These are phyloP conservation scores for Suillus lakei DNA, from an alignment of 768 basidiomycete species.

Conservation along the genomic window DNA sequence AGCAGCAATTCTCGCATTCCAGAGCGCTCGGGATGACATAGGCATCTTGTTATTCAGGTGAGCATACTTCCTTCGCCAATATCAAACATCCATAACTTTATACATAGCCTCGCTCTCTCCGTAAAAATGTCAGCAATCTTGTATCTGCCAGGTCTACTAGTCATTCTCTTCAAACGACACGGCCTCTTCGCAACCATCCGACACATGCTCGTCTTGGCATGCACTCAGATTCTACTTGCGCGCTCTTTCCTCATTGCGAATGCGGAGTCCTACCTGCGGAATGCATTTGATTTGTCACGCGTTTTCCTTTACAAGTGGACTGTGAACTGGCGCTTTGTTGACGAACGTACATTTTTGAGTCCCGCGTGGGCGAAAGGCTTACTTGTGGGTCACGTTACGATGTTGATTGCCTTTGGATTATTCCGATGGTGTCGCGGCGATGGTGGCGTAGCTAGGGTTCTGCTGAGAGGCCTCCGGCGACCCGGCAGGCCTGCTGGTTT, in stretches of 20 bases:
- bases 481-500: constrained; percentile 56
- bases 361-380: constrained; percentile 62
- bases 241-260: constrained; percentile 70
- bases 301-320: constrained; percentile 96
- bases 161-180: constrained; percentile 76
- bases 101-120: constrained; percentile 63
- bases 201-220: constrained; percentile 45
- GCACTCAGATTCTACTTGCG: constrained; percentile 64
- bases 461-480: constrained; percentile 55
- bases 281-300: constrained; percentile 87
- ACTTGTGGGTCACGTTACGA: constrained; percentile 65
- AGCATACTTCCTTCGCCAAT: constrained; percentile 24
- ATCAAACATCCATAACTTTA: background rate
- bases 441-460: constrained; percentile 64
- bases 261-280: constrained; percentile 65
- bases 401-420: constrained; percentile 68
- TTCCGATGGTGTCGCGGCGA: constrained; percentile 78
- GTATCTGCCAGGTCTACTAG: constrained; percentile 86
- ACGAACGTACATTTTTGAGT: constrained; percentile 77
- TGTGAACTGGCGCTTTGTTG: constrained; percentile 93
- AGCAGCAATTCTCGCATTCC: constrained; percentile 68
- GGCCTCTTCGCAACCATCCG: constrained; percentile 60
- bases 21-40: constrained; percentile 58
- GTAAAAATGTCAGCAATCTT: constrained; percentile 95
- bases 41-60: constrained; percentile 79